A percentile compares a stretch with the other conserved stretches of the same genome.
Conservation (phyloP, 306 rosid species). For the Malus domestica region ASM211411v1 NC_041791.1:947501-948000, state of each 20-base stretch:
- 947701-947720: conserved; percentile 98
- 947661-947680: conserved; percentile 88
- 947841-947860: conserved; percentile 90
- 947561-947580: conserved; percentile 99
- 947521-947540: conserved; percentile 92
- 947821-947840: conserved; percentile 98
- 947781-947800: conserved; percentile 87
- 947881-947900: conserved; percentile 76
- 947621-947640: conserved; percentile 98
- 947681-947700: conserved; percentile 97
- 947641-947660: conserved; percentile 95
- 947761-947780: conserved; percentile 87
- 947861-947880: conserved; percentile 79
- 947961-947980: conserved; percentile 87
- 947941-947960: conserved; percentile 83
- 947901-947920: conserved; percentile 88
- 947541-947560: conserved; percentile 94
- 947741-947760: conserved; percentile 95
- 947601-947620: conserved; percentile 98
- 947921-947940: conserved; percentile 70
- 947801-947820: conserved; percentile 90
- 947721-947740: conserved; percentile 95
- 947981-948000: conserved; percentile 89
- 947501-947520: conserved; percentile 94
- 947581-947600: conserved; percentile 96